phyloP scores from a whole-genome alignment of 306 rosid genomes.

The Arachis hypogaea region DNA sequence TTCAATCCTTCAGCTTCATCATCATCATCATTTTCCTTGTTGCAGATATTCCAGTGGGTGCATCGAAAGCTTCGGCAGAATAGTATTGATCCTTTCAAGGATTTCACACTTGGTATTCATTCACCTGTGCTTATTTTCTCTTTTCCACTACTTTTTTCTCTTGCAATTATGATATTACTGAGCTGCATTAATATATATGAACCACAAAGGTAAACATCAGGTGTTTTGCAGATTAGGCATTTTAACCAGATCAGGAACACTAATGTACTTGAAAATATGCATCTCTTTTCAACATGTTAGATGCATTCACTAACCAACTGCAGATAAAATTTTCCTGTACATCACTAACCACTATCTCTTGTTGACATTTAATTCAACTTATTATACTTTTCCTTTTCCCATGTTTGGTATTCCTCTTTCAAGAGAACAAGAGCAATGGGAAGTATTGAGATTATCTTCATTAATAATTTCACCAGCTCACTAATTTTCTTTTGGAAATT shows the following conservation, averaged over 20 bases:
- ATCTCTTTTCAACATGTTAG: conserved; percentile 9
- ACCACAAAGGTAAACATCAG: conserved; percentile 7
- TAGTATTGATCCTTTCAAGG: conserved; percentile 68
- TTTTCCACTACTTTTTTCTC: conserved; percentile 21
- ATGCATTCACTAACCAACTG: conserved; percentile 11
- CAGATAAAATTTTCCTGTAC: not conserved
- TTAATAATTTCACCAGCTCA: conserved; percentile 32
- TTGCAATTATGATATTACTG: conserved; percentile 7
- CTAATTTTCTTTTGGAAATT: conserved; percentile 43
- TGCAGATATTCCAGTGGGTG: conserved; percentile 92
- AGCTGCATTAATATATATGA: not conserved
- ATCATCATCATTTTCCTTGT: conserved; percentile 36
- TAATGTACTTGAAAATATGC: conserved; percentile 24
- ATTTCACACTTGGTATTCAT: conserved; percentile 66
- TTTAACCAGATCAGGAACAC: conserved; percentile 15
- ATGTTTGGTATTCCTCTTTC: conserved; percentile 34
- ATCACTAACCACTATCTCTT: conserved; percentile 8
- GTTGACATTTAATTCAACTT: conserved; percentile 22
- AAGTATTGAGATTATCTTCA: conserved; percentile 29
- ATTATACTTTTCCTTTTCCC: conserved; percentile 18
- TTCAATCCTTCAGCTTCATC: conserved; percentile 43
- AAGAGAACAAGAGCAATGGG: conserved; percentile 28
- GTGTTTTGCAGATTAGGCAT: conserved; percentile 27
- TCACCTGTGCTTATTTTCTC: conserved; percentile 41
- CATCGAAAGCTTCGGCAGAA: conserved; percentile 73